These are phyloP conservation scores for Russula griseocarnosa DNA, from an alignment of 768 basidiomycete genomes.

Conservation along the genomic window DNA sequence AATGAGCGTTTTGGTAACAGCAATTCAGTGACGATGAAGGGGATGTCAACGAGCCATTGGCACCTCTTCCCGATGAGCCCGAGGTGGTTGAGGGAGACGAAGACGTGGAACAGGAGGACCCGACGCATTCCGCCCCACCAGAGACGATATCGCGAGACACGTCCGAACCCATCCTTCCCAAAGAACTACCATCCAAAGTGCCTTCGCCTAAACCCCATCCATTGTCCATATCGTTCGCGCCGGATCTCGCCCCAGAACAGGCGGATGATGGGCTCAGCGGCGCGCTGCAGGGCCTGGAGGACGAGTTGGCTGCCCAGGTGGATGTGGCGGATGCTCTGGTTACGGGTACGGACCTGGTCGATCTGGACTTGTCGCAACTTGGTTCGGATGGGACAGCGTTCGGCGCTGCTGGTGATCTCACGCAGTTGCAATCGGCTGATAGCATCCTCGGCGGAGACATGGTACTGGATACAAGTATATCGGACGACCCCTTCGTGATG, in stretches of 20 bases:
- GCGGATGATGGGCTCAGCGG: slow-evolving; percentile 41
- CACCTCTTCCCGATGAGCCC: slow-evolving; percentile 71
- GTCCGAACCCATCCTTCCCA: slow-evolving; percentile 40
- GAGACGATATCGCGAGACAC: slow-evolving; percentile 39
- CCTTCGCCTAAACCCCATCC: slow-evolving; percentile 66
- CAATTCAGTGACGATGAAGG: slow-evolving; percentile 88
- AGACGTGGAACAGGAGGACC: slow-evolving; percentile 69
- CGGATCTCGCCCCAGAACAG: slow-evolving; percentile 39
- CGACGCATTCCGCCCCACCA: slow-evolving; percentile 39
- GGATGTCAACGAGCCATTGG: slow-evolving; percentile 73
- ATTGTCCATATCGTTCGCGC: slow-evolving; percentile 50
- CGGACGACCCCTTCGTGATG: slow-evolving; percentile 55
- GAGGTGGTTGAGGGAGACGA: slow-evolving; percentile 75
- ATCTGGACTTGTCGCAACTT: slow-evolving; percentile 59
- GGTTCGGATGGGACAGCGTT: slow-evolving; percentile 62
- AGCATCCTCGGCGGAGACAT: slow-evolving; percentile 54
- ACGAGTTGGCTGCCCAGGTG: slow-evolving; percentile 42
- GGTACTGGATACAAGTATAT: slow-evolving; percentile 47
- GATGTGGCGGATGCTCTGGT: slow-evolving; percentile 29
- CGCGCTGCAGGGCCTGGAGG: slow-evolving; percentile 54
- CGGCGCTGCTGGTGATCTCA: slow-evolving; percentile 50
- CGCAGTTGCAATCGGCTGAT: slow-evolving; percentile 52
- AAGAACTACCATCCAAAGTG: slow-evolving; percentile 53
- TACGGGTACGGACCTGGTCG: slow-evolving; percentile 38
- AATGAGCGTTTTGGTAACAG: slow-evolving; percentile 38